Base-by-base conservation (phyloP, 805 yeast species). In the Starmera caribaea region DNA sequence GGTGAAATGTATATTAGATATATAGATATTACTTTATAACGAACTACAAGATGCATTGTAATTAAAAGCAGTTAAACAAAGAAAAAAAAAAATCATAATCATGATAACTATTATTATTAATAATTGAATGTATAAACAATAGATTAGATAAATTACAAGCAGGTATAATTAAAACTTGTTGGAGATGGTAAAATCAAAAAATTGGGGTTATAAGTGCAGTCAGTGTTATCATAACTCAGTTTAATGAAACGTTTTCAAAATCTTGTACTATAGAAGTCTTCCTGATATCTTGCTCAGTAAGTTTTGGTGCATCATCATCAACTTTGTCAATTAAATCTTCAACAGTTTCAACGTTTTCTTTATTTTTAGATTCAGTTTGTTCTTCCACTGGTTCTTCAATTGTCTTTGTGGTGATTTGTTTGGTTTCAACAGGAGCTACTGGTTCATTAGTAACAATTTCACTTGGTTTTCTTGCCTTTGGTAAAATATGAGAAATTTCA, bases 1-100 rank as follows among this genome's bases (percentile, higher is more conserved):
- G 97, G 98, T 92, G 56, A 63, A n/a, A 3, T 12, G 16, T 35
- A 21, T 21, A 21, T 21, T 21, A 21, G 26, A 21, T n/a, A n/a
- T n/a, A n/a, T n/a, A n/a, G n/a, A n/a, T n/a, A n/a, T 28, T 28
- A 28, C 30, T 13, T 28, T 10, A 28, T 30, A 5, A 30, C 8
- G 32, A 30, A 30, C 26, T 21, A 21, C 26, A n/a, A n/a, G n/a
- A n/a, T n/a, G n/a, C n/a, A n/a, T n/a, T n/a, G n/a, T n/a, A n/a
- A n/a, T n/a, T n/a, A n/a, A n/a, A n/a, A n/a, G n/a, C n/a, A n/a
- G n/a, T n/a, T 21, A 7, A 21, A 3, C 8, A 9, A 21, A 21
- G 6, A 21, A 21, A 21, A 7, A 21, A 21, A 21, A 21, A 9
- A 21, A 21, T 21, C 26, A 9, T 21, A 21, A 21, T 21, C 26